Evolutionary conservation across 176 grass and related monocot genomes (phyloP).

Genomic region (sorghum (Sorghum bicolor)): Sorghum_bicolor_NCBIv3 NC_012876.2:52788501-52789000

Average conservation of each 20-base stretch:
- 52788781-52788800: slow-evolving; percentile 66
- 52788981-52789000: slow-evolving; percentile 60
- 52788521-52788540: slow-evolving; percentile 34
- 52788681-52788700: slow-evolving; percentile 54
- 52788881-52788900: slow-evolving; percentile 60
- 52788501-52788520: slow-evolving; percentile 40
- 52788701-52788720: slow-evolving; percentile 21
- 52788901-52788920: slow-evolving; percentile 54
- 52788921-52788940: slow-evolving; percentile 40
- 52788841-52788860: slow-evolving; percentile 34
- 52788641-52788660: slow-evolving; percentile 18
- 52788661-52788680: slow-evolving; percentile 60
- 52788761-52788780: slow-evolving; percentile 48
- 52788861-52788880: slow-evolving; percentile 43
- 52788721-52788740: slow-evolving; percentile 55
- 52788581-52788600: slow-evolving; percentile 51
- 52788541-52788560: slow-evolving; percentile 41
- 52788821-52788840: slow-evolving; percentile 46
- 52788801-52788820: slow-evolving; percentile 55
- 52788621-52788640: slow-evolving; percentile 54
- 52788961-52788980: slow-evolving; percentile 35
- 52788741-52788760: slow-evolving; percentile 53
- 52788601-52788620: slow-evolving; percentile 31
- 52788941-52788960: slow-evolving; percentile 47
- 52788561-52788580: slow-evolving; percentile 56